Evolutionary conservation across 2,329 filamentous ascomycete genomes (phyloP).

Genomic region (Pseudogymnoascus sp.): DNA sequence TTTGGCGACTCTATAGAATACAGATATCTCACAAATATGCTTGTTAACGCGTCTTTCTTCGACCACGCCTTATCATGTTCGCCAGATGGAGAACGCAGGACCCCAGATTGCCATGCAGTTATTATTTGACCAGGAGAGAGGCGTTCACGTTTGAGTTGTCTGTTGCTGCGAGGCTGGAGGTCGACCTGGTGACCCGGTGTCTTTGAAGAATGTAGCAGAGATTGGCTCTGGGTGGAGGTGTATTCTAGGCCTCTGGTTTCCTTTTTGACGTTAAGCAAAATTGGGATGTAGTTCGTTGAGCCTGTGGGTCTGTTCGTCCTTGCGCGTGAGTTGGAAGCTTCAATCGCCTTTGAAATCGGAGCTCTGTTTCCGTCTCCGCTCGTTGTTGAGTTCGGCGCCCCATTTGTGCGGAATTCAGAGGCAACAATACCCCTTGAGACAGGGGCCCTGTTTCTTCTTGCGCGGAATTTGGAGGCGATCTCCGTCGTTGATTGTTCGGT

Average conservation of each 20-base stretch:
- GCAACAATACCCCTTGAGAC: not conserved
- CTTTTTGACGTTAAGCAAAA: not conserved
- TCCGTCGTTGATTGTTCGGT: not conserved
- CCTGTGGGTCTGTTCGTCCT: not conserved
- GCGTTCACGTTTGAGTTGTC: not conserved
- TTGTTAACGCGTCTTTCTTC: not conserved
- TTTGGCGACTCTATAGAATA: not conserved
- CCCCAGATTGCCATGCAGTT: not conserved
- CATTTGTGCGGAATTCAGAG: not conserved
- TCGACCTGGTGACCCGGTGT: not conserved
- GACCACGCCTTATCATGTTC: not conserved
- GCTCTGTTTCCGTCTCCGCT: not conserved
- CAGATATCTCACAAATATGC: not conserved
- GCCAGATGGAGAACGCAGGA: not conserved
- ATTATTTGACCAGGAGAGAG: not conserved
- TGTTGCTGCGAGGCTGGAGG: not conserved
- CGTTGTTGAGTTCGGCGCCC: not conserved
- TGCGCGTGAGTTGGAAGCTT: not conserved
- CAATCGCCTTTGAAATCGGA: not conserved
- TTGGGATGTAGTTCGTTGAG: not conserved
- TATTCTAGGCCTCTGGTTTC: not conserved
- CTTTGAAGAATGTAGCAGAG: not conserved
- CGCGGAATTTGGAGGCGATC: not conserved
- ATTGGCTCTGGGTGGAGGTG: not conserved
- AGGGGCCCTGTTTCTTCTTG: not conserved